phyloP scores from a whole-genome alignment of 805 yeast species.

The Candida takata region DNA sequence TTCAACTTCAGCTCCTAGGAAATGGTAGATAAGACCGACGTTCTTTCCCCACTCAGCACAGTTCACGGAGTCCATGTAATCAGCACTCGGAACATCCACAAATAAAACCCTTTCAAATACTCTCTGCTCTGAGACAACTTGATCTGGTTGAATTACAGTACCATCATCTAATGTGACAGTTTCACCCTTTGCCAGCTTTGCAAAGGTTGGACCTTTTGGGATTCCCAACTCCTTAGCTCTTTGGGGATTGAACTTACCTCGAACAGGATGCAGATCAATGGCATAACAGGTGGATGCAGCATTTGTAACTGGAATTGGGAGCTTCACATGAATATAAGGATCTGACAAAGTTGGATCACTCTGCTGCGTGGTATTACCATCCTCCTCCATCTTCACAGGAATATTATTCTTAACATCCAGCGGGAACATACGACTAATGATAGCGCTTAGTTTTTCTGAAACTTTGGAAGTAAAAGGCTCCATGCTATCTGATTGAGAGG shows the following conservation, averaged over 20 bases:
- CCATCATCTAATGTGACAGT: conserved; percentile 56
- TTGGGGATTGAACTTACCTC: conserved; percentile 70
- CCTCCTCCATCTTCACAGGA: conserved; percentile 26
- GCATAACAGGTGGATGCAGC: conserved; percentile 52
- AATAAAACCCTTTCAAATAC: conserved; percentile 54
- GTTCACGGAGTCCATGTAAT: conserved; percentile 34
- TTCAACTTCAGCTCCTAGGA: conserved; percentile 59
- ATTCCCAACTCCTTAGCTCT: conserved; percentile 67
- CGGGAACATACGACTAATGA: conserved; percentile 54
- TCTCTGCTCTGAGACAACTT: conserved; percentile 63
- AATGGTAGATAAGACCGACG: conserved; percentile 61
- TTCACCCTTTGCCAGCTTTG: conserved; percentile 52
- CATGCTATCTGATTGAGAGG: not conserved
- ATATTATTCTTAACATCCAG: conserved; percentile 32
- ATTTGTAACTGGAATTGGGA: conserved; percentile 23
- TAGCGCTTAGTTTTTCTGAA: conserved; percentile 10
- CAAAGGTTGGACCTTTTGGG: conserved; percentile 54
- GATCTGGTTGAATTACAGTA: conserved; percentile 49
- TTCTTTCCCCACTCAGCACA: conserved; percentile 27
- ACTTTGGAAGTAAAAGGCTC: conserved; percentile 4
- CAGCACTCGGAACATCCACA: conserved; percentile 60
- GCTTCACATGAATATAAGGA: conserved; percentile 29
- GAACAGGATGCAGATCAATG: conserved; percentile 53
- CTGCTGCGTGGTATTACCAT: conserved; percentile 13
- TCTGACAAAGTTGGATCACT: conserved; percentile 31